These are phyloP conservation scores for Oryza punctata DNA, from an alignment of 176 grass and related monocot species.

Conservation along the genomic window DNA sequence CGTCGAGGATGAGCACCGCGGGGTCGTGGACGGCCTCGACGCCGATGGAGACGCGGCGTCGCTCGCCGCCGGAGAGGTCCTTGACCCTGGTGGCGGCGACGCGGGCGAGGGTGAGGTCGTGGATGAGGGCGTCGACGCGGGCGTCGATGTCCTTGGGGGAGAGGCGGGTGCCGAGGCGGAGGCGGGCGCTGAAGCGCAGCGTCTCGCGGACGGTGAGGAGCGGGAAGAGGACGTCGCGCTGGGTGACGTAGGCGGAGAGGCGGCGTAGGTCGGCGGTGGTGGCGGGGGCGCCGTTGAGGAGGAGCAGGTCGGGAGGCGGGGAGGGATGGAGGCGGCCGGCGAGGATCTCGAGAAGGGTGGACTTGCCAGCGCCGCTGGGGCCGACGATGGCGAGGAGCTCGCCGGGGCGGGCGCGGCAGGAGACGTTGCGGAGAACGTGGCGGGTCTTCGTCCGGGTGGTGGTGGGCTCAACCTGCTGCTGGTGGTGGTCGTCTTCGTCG, in stretches of 20 bases:
- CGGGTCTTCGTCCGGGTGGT: not conserved
- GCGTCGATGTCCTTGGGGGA: slow-evolving; percentile 17
- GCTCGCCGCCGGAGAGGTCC: slow-evolving; percentile 70
- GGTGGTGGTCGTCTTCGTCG: not conserved
- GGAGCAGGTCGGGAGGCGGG: slow-evolving; percentile 25
- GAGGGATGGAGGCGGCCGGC: slow-evolving; percentile 49
- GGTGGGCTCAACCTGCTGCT: too few relatives aligned
- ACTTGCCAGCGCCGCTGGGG: slow-evolving; percentile 73
- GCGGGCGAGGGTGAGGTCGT: slow-evolving; percentile 51
- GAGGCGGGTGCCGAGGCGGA: slow-evolving; percentile 48
- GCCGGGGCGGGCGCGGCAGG: slow-evolving; percentile 48
- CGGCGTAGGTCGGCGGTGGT: slow-evolving; percentile 47
- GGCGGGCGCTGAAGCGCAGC: slow-evolving; percentile 59
- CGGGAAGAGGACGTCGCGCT: slow-evolving; percentile 68
- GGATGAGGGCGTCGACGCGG: slow-evolving; percentile 54
- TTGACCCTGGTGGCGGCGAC: slow-evolving; percentile 55
- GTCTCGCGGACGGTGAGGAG: slow-evolving; percentile 76
- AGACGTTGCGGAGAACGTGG: slow-evolving; percentile 62
- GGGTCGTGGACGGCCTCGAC: slow-evolving; percentile 70
- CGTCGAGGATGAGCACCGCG: slow-evolving; percentile 66
- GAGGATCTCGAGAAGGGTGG: slow-evolving; percentile 71
- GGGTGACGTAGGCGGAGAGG: slow-evolving; percentile 63
- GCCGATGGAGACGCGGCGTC: slow-evolving; percentile 75
- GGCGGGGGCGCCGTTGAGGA: slow-evolving; percentile 44
- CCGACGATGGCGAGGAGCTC: slow-evolving; percentile 76